Percentiles rank a stretch among this genome's conserved stretches.
These are phyloP conservation scores for Metschnikowia borealis DNA, from an alignment of 805 yeast genomes.

Conservation along the genomic window DNA sequence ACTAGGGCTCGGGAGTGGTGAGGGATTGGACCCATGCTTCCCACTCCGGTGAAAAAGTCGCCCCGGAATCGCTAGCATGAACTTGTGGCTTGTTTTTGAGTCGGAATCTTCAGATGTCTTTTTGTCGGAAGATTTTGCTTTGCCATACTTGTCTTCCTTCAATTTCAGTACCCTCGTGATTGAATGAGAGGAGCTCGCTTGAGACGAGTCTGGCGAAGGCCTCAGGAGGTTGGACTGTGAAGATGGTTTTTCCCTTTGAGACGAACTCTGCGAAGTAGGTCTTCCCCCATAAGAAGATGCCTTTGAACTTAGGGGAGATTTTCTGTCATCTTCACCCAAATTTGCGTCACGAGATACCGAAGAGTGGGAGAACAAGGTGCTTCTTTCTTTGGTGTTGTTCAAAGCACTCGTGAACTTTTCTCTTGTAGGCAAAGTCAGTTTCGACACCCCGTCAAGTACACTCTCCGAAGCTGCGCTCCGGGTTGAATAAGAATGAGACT, in stretches of 20 bases:
- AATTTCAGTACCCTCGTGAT: background rate
- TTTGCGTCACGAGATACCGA: background rate
- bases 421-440: background rate
- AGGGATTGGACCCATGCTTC: background rate
- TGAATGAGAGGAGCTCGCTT: background rate
- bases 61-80: constrained; percentile 15
- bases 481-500: background rate
- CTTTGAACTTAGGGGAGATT: background rate
- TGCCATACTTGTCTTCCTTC: background rate
- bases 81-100: constrained; percentile 4
- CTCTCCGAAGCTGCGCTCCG: background rate
- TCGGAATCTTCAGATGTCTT: background rate
- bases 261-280: background rate
- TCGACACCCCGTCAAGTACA: background rate
- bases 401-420: background rate
- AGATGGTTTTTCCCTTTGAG: background rate
- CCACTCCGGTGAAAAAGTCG: constrained; percentile 13
- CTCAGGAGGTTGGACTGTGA: background rate
- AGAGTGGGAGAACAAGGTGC: background rate
- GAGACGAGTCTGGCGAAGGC: background rate
- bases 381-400: background rate
- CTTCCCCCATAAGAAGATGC: background rate
- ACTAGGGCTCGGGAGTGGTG: background rate
- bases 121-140: background rate
- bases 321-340: background rate